Evolutionary conservation across 257 asterid species (phyloP), one percentile per base, ranked within the genome.

Genomic region (Nicotiana otophora): DNA sequence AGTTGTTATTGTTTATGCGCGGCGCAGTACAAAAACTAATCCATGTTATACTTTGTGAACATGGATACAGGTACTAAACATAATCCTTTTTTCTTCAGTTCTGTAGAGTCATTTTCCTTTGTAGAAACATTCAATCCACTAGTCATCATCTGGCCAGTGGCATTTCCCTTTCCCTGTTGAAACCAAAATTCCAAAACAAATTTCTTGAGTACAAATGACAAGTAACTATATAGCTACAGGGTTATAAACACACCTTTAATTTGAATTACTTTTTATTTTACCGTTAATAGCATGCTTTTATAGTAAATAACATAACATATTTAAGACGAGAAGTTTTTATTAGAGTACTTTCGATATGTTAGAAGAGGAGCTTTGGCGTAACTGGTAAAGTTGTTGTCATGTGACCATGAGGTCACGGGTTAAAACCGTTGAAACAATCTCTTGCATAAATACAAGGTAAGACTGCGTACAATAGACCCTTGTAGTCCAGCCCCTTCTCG

Each of bases 1-100:
- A 39, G 2, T 39, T 39, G 2, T 39, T 39, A 2, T 39, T 39
- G 2, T 7, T 42, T 42, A 42, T 34, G 42, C 8, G 42, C 42
- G 42, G 2, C 5, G 28, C 12, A 58, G 1, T 34, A 5, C 31
- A 19, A 14, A 81, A 57, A 57, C 20, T 67, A 81, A 64, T 66
- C 80, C 30, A 77, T 39, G 58, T 31, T 39, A 54, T 75, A 84
- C 63, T 83, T 80, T n/a, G 78, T 76, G 51, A 81, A 65, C 63
- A 48, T 61, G 72, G 81, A 85, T 30, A 66, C 63, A 77, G 80
- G 79, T 42, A 82, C 84, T 84, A 88, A 84, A 82, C 90, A 87
- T 54, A 83, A 39, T 46, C 89, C 88, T 58, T 78, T 89, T 75
- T 85, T 88, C 87, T 87, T 85, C 86, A 89, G 39, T 51, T 90